phyloP scores from a whole-genome alignment of 1,284 basidiomycete species.

The Pascua guehoae region DNA sequence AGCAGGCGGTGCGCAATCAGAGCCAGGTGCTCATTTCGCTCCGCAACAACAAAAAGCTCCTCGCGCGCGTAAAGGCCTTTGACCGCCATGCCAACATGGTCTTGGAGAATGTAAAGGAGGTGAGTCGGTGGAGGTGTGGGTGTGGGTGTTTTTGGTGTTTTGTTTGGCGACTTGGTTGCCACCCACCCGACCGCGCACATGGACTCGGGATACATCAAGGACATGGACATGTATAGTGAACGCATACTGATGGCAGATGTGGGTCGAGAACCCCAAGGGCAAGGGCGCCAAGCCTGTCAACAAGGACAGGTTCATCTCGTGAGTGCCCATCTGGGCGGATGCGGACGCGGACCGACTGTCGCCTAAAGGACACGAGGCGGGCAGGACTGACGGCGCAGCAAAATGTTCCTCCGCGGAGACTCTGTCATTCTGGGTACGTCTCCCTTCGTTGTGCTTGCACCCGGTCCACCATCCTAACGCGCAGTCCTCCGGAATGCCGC shows the following conservation, averaged over 20 bases:
- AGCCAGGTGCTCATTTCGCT: constrained; percentile 96
- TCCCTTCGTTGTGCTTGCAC: neutral
- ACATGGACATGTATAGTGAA: neutral
- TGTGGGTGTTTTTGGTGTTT: neutral
- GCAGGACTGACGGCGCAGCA: constrained; percentile 33
- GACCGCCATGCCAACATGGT: constrained; percentile 99
- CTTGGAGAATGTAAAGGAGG: constrained; percentile 96
- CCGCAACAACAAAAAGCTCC: constrained; percentile 96
- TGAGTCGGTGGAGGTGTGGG: constrained; percentile 31
- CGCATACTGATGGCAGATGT: constrained; percentile 64
- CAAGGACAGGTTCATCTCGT: constrained; percentile 98
- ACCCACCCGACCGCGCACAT: too few relatives aligned
- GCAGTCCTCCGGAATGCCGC: constrained; percentile 82
- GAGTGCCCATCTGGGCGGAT: constrained; percentile 62
- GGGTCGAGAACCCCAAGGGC: constrained; percentile 96
- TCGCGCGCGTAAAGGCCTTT: constrained; percentile 97
- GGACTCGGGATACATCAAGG: too few relatives aligned
- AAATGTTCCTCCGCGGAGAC: constrained; percentile 66
- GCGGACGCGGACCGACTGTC: too few relatives aligned
- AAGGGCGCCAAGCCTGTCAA: constrained; percentile 99
- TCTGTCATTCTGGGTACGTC: constrained; percentile 87
- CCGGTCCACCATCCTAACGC: constrained; percentile 2
- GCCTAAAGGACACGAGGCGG: too few relatives aligned
- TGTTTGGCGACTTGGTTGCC: too few relatives aligned
- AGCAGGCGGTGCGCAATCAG: constrained; percentile 96